These are phyloP conservation scores for Nemophila menziesii DNA, from an alignment of 257 asterid species.

Conservation along the genomic window DNA sequence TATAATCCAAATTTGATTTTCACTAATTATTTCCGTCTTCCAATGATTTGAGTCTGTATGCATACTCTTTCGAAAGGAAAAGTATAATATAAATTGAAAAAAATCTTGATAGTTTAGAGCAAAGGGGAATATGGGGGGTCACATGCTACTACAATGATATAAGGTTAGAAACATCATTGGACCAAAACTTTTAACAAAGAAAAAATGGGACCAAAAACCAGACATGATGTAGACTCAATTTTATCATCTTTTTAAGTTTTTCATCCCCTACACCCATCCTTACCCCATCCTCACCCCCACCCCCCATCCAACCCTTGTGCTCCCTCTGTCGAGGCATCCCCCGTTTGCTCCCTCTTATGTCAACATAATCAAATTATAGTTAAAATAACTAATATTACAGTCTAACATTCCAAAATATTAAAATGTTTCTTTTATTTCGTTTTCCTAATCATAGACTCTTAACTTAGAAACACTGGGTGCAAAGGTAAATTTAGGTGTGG, in stretches of 20 bases:
- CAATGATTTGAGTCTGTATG: no score
- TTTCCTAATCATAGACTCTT: no score
- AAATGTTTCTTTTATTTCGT: no score
- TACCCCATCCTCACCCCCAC: neutral
- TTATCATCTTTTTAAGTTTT: neutral
- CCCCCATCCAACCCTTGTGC: neutral
- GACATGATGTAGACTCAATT: neutral
- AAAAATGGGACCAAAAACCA: no score
- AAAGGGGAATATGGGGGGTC: neutral
- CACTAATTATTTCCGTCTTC: no score
- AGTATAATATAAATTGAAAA: neutral
- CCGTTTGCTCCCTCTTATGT: neutral
- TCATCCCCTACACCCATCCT: neutral
- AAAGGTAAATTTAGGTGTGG: no score
- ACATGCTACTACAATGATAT: neutral
- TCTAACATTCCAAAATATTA: no score
- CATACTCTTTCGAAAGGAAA: no score
- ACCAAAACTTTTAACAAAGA: no score
- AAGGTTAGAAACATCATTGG: neutral
- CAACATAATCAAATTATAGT: neutral
- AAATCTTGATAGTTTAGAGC: neutral
- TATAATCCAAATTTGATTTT: no score
- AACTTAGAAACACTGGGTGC: no score
- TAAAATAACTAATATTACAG: no score
- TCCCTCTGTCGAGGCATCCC: neutral